phyloP scores from a whole-genome alignment of 768 basidiomycete species.

The Lentinula raphanica region DNA sequence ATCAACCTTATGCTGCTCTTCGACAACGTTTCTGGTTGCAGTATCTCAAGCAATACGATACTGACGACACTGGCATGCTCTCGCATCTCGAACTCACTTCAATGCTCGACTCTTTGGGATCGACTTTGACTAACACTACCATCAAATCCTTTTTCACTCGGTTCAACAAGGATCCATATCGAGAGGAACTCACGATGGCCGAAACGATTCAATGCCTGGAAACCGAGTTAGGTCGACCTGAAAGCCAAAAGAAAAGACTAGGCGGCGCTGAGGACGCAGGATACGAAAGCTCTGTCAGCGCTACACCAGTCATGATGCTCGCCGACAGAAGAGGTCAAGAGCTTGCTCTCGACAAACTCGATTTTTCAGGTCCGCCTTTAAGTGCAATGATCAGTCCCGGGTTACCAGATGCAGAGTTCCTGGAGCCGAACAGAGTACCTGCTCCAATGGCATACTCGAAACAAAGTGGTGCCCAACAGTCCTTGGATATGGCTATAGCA shows the following conservation, averaged over 20 bases:
- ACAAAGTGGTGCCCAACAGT: slow-evolving; percentile 40
- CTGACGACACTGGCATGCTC: slow-evolving; percentile 69
- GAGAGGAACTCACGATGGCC: slow-evolving; percentile 71
- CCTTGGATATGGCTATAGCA: slow-evolving; percentile 29
- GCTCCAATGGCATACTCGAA: slow-evolving; percentile 26
- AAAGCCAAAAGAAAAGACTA: slow-evolving; percentile 64
- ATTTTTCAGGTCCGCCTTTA: slow-evolving; percentile 57
- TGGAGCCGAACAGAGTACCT: slow-evolving; percentile 11
- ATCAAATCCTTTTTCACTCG: slow-evolving; percentile 78
- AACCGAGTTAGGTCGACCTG: slow-evolving; percentile 69
- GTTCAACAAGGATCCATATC: slow-evolving; percentile 52
- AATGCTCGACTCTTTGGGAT: slow-evolving; percentile 96
- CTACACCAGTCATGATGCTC: slow-evolving; percentile 44
- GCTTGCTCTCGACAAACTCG: slow-evolving; percentile 45
- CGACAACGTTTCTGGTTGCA: slow-evolving; percentile 89
- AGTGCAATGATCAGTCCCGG: slow-evolving; percentile 14
- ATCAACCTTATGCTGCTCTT: slow-evolving; percentile 89
- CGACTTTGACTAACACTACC: slow-evolving; percentile 78
- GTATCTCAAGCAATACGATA: slow-evolving; percentile 86
- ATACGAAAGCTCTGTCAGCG: slow-evolving; percentile 40
- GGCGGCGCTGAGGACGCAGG: slow-evolving; percentile 41
- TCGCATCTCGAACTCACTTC: slow-evolving; percentile 86
- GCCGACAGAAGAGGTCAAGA: slow-evolving; percentile 37
- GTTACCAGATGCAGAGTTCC: slow-evolving; percentile 21
- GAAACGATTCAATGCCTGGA: slow-evolving; percentile 86